phyloP scores from a whole-genome alignment of 1,284 basidiomycete genomes.

The Rhodofomes roseus region DNA sequence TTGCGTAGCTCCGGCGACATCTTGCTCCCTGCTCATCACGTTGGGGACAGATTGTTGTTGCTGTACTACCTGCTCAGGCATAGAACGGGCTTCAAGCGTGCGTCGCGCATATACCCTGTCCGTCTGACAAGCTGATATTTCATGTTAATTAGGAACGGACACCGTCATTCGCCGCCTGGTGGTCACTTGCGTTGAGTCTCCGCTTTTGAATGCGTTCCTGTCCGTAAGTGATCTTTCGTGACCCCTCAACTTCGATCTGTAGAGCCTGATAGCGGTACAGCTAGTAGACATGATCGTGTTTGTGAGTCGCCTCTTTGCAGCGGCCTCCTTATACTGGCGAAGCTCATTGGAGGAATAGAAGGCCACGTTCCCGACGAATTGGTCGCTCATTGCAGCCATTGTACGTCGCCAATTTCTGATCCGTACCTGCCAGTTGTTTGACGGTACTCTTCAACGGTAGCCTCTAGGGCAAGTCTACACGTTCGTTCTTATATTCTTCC shows the following conservation, averaged over 20 bases:
- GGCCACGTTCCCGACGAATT: background rate
- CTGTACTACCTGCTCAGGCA: background rate
- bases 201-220: background rate
- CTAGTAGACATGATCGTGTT: background rate
- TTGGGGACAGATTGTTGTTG: too few relatives aligned
- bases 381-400: background rate
- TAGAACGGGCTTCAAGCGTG: background rate
- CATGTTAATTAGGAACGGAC: background rate
- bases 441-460: background rate
- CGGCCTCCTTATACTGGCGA: background rate
- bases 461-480: background rate
- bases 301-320: background rate
- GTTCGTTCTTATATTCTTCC: background rate
- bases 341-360: background rate
- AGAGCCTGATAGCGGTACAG: background rate
- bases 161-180: background rate
- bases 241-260: background rate
- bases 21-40: too few relatives aligned
- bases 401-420: background rate
- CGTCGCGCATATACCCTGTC: background rate
- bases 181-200: background rate
- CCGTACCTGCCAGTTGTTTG: background rate
- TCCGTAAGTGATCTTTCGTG: background rate
- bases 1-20: too few relatives aligned
- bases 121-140: too few relatives aligned